Conservation (phyloP, 441 rosid species). For the Pelargonium cotyledonis region DNA sequence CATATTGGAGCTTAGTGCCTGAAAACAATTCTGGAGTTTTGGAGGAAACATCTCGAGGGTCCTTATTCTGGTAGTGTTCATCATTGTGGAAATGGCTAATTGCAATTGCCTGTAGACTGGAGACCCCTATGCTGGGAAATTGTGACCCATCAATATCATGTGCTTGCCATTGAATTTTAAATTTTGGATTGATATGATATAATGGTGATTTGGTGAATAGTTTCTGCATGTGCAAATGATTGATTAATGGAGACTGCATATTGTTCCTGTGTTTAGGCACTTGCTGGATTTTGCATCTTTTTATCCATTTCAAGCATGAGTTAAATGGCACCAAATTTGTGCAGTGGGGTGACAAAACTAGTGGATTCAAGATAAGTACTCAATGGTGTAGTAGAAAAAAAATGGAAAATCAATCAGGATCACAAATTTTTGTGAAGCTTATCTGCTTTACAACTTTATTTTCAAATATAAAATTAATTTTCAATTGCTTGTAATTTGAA, state of each 20-base stretch:
- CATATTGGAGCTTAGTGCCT: conserved; percentile 1
- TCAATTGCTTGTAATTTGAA: not conserved
- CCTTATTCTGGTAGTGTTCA: not conserved
- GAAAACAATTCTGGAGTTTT: not conserved
- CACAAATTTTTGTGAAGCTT: not conserved
- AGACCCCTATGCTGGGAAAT: not conserved
- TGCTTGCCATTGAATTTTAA: too few relatives aligned
- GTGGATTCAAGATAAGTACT: not conserved
- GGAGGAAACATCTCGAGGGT: not conserved
- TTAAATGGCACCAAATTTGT: not conserved
- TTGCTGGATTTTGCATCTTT: not conserved
- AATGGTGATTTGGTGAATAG: not conserved
- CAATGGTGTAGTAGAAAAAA: too few relatives aligned
- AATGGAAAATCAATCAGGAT: too few relatives aligned
- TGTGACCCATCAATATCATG: not conserved
- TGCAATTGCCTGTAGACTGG: too few relatives aligned
- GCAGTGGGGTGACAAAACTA: not conserved
- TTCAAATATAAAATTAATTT: not conserved
- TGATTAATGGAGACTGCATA: not conserved
- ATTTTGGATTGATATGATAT: too few relatives aligned
- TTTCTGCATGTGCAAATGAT: not conserved
- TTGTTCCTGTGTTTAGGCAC: not conserved
- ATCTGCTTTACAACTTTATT: not conserved
- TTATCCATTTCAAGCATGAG: not conserved
- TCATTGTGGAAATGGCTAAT: not conserved